Evolutionary conservation across 1,284 basidiomycete species (phyloP), one percentile per base, ranked within the genome.

Genomic region (Leccinum ponderosum): DNA sequence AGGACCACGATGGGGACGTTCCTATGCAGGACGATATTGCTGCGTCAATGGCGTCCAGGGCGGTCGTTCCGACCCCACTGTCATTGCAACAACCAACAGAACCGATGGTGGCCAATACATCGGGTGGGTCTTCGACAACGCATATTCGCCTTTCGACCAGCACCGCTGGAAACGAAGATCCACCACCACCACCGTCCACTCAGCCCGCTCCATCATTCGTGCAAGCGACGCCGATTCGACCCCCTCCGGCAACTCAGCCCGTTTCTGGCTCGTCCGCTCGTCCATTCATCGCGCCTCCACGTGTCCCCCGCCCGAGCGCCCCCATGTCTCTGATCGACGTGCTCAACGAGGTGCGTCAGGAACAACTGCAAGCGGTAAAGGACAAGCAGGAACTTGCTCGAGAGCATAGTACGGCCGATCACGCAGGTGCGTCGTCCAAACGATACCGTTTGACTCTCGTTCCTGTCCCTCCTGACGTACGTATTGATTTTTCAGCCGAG

Each of bases 211-310:
- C 37, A 2, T 29, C 47, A 14, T 65, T 56, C 6, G 7, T 25
- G 0, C 66, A 17, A 39, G 55, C 11, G n/a, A 39, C 51, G 1
- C 31, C n/a, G 1, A 29, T n/a, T 7, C 59, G 29, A 25, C 54
- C 52, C 4, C 56, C 47, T 14, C 11, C 59, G 0, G 60, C 59
- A 12, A 56, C 61, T 11, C 70, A 63, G 17, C 50, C 64, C 15
- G 9, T 48, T 2, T n/a, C 20, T 22, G 54, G 44, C 1, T 53
- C 63, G 9, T 60, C 60, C 3, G 58, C 61, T 33, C 58, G 53
- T 0, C 65, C 60, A 4, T 31, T 62, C 37, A 71, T 74, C 35
- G 60, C 61, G 6, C 72, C 73, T 12, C 67, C 73, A 2, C 73
- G 67, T n/a, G 4, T 67, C 2, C 70, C 71, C 9, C 55, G 54